These are phyloP conservation scores for Rostrohypoxylon terebratum DNA, from an alignment of 495 filamentous ascomycete species.

Conservation along the genomic window DNA sequence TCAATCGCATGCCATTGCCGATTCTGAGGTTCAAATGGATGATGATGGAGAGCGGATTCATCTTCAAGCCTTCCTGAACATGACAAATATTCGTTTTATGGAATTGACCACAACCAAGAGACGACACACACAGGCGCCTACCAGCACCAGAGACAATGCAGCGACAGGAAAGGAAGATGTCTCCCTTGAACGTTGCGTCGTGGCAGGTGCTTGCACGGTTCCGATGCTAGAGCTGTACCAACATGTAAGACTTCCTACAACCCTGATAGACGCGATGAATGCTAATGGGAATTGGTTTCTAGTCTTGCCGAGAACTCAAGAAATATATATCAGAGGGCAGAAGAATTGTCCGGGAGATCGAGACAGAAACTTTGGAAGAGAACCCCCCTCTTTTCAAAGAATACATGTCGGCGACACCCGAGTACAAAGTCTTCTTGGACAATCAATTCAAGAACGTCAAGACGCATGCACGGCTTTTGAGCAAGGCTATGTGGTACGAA, in stretches of 20 bases:
- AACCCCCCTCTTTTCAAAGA: constrained; percentile 92
- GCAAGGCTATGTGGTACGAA: constrained; percentile 96
- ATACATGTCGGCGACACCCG: constrained; percentile 87
- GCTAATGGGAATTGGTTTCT: constrained; percentile 57
- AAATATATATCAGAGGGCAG: constrained; percentile 93
- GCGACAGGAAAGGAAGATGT: constrained; percentile 60
- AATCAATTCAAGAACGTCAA: constrained; percentile 97
- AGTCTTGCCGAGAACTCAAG: constrained; percentile 94
- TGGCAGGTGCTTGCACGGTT: constrained; percentile 88
- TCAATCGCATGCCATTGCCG: constrained; percentile 51
- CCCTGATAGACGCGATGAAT: background rate
- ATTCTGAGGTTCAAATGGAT: constrained; percentile 53
- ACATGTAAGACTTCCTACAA: constrained; percentile 69
- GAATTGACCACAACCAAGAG: constrained; percentile 92
- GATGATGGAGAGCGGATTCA: constrained; percentile 75
- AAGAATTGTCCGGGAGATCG: constrained; percentile 87
- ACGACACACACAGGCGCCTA: constrained; percentile 80
- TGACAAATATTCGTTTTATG: constrained; percentile 98
- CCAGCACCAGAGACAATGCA: constrained; percentile 54
- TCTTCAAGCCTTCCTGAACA: constrained; percentile 90
- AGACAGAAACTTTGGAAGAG: constrained; percentile 84
- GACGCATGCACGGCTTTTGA: constrained; percentile 86
- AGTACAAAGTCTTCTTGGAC: constrained; percentile 87
- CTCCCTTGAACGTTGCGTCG: constrained; percentile 79
- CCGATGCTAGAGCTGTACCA: constrained; percentile 95